Evolutionary conservation across 2,329 filamentous ascomycete species (phyloP), one percentile per base, ranked within the genome.

Genomic region (Orbilia blumenaviensis): DNA sequence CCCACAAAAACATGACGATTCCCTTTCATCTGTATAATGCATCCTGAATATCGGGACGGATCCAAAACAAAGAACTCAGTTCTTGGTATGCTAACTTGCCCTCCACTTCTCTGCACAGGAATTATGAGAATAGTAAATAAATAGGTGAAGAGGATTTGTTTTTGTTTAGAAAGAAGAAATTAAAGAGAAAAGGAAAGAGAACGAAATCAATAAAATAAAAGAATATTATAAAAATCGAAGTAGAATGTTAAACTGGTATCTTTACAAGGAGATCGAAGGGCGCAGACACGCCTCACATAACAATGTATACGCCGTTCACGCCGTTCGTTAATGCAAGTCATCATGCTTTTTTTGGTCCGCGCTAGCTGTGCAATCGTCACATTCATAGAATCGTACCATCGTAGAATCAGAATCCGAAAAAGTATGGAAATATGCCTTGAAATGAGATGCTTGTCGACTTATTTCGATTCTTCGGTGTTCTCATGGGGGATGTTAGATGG

Each of bases 391-490:
- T 76, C 72, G 66, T 76, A 48, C 72, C 72, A 76, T 75, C 71
- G 46, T 75, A 58, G 78, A 77, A 69, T 77, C 68, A 80, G 66
- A 60, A 78, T 72, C 78, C 75, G 78, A 64, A 79, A 79, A 75
- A 54, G 32, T 74, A 80, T 80, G 77, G 78, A 78, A 78, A 78
- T 76, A 69, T 74, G 78, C 50, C 80, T 81, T 78, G 77, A 67
- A 77, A 75, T 77, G 46, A 77, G 77, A 73, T 62, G 56, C 76
- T 71, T 56, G 21, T 54, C 21, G 67, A 23, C 32, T 84, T 85
- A 86, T 85, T 86, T 86, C 38, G 83, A 81, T 78, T 86, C 85
- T 61, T 86, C 85, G 34, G 82, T 80, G 44, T 81, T 80, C 78
- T 85, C 84, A 16, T 83, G 80, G 6, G 83, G 80, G 78, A 81